Conservation (phyloP, 169 alveolate genomes). For the Babesia bigemina region DNA sequence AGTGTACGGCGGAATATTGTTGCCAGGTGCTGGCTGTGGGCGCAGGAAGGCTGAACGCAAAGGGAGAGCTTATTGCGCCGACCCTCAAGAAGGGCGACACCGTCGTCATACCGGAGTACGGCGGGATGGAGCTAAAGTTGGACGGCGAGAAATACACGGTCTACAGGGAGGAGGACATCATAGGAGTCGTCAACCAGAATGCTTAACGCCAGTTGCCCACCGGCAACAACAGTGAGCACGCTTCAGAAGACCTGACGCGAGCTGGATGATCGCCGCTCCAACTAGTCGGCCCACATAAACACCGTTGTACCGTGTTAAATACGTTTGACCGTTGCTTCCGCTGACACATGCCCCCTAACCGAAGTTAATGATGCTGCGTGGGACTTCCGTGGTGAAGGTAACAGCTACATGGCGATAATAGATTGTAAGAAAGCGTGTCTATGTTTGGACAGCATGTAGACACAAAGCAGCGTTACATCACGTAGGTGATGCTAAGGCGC, state of each 20-base stretch:
- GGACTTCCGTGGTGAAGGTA: too few species aligned
- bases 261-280: neutral
- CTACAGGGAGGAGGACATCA: slow-evolving; percentile 83
- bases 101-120: slow-evolving; percentile 87
- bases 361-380: too few species aligned
- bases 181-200: slow-evolving; percentile 68
- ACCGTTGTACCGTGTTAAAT: too few species aligned
- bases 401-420: too few species aligned
- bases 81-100: slow-evolving; percentile 83
- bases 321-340: too few species aligned
- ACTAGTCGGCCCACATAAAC: too few species aligned
- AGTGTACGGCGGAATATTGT: neutral
- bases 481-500: neutral
- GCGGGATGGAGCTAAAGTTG: slow-evolving; percentile 83
- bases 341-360: too few species aligned
- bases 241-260: neutral
- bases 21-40: slow-evolving; percentile 77
- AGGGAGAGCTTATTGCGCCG: slow-evolving; percentile 73
- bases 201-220: neutral
- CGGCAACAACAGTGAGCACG: neutral
- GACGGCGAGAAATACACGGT: slow-evolving; percentile 84
- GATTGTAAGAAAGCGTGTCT: too few species aligned
- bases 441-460: too few species aligned
- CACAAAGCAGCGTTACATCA: too few species aligned
- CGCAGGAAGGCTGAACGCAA: slow-evolving; percentile 66